Percentiles rank a stretch among this genome's conserved stretches.
Conservation (phyloP, 1,139 yeast genomes). For the Suhomyces panamericanus region DNA sequence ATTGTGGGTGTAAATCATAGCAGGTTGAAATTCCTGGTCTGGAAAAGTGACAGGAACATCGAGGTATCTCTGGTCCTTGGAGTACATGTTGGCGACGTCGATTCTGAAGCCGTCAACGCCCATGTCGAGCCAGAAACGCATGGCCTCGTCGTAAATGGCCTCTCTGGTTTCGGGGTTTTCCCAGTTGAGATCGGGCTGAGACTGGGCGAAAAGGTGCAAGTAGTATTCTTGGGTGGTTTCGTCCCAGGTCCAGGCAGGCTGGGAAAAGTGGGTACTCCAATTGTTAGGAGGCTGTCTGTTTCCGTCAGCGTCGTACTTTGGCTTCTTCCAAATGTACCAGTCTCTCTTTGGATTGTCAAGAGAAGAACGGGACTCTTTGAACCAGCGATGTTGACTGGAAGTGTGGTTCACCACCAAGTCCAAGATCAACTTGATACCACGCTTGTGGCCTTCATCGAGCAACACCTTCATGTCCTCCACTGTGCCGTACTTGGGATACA, state of each 20-base stretch:
- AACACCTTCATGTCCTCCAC: constrained; percentile 51
- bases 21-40: constrained; percentile 42
- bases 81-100: constrained; percentile 55
- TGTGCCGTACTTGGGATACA: constrained; percentile 55
- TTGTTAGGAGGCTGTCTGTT: constrained; percentile 56
- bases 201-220: constrained; percentile 49
- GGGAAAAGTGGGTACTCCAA: constrained; percentile 54
- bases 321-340: constrained; percentile 61
- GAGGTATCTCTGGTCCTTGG: constrained; percentile 47
- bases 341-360: constrained; percentile 56
- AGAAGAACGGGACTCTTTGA: constrained; percentile 53
- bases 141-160: constrained; percentile 51
- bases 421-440: constrained; percentile 53
- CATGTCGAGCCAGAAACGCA: constrained; percentile 54
- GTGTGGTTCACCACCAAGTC: constrained; percentile 64
- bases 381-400: constrained; percentile 57
- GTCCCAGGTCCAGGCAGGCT: constrained; percentile 59
- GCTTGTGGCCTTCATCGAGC: constrained; percentile 46
- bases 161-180: constrained; percentile 52
- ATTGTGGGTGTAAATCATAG: constrained; percentile 31
- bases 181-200: constrained; percentile 64
- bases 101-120: constrained; percentile 63
- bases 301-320: constrained; percentile 47
- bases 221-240: constrained; percentile 54
- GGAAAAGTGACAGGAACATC: constrained; percentile 52